Evolutionary conservation across 2,329 filamentous ascomycete genomes (phyloP).

Genomic region (Exophiala xenobiotica): DNA sequence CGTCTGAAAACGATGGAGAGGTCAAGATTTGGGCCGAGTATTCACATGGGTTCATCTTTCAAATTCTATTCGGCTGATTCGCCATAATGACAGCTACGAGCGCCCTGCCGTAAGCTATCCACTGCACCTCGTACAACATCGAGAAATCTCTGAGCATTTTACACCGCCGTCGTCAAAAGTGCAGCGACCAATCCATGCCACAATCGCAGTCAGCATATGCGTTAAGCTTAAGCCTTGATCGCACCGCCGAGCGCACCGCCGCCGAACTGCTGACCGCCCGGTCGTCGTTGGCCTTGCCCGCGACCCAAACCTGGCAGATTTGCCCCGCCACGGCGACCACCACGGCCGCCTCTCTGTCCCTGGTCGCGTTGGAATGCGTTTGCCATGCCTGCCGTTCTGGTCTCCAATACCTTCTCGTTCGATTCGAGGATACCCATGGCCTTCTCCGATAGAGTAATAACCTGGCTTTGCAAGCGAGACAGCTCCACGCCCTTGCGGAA

Average conservation of each 20-base stretch:
- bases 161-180: too few species aligned
- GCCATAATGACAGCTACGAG: too few species aligned
- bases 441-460: conserved; percentile 92
- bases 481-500: conserved; percentile 99
- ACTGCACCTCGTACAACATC: too few species aligned
- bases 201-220: too few species aligned
- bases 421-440: conserved; percentile 92
- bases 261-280: conserved; percentile 46
- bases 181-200: too few species aligned
- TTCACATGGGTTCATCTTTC: too few species aligned
- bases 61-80: too few species aligned
- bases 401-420: conserved; percentile 96
- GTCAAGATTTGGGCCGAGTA: too few species aligned
- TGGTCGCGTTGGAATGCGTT: conserved; percentile 95
- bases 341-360: conserved; percentile 65
- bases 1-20: too few species aligned
- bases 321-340: conserved; percentile 54
- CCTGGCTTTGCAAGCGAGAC: conserved; percentile 89
- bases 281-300: conserved; percentile 37
- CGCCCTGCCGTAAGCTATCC: too few species aligned
- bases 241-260: conserved; percentile 52
- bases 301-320: conserved; percentile 35
- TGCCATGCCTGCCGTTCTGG: conserved; percentile 90
- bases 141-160: too few species aligned
- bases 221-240: conserved; percentile 46